Percentiles rank a stretch among this genome's conserved stretches.
These are phyloP conservation scores for Cryphonectria naterciae DNA, from an alignment of 2,329 filamentous ascomycete species.

Conservation along the genomic window DNA sequence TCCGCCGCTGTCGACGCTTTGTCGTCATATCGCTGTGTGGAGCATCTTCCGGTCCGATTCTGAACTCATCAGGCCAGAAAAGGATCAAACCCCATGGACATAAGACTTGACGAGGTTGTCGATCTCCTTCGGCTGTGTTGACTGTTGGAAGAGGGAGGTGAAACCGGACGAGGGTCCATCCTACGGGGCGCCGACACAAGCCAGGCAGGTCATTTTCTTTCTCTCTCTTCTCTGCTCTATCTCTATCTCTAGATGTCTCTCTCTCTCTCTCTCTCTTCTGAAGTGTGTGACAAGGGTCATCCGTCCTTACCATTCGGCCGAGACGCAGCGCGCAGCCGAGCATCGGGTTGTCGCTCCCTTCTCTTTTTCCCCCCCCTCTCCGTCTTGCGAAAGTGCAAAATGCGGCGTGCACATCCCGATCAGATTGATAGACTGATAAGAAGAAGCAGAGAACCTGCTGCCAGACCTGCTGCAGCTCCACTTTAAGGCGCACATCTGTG, in stretches of 20 bases:
- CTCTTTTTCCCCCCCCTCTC: not conserved
- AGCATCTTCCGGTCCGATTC: not conserved
- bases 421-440: conserved; percentile 8
- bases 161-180: not conserved
- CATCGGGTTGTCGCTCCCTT: not conserved
- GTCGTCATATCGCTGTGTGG: not conserved
- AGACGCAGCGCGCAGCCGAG: not conserved
- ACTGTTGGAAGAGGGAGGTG: not conserved
- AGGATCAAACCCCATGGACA: not conserved
- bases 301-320: conserved; percentile 3
- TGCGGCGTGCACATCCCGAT: conserved; percentile 1
- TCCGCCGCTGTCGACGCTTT: not conserved
- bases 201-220: not conserved
- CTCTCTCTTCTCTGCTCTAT: no score
- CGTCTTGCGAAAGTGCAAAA: not conserved
- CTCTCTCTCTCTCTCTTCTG: no score
- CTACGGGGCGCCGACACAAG: not conserved
- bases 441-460: not conserved
- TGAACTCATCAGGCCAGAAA: conserved; percentile 3
- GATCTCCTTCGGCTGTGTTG: not conserved
- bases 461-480: conserved; percentile 1
- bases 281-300: not conserved
- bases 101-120: not conserved
- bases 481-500: not conserved
- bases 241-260: no score